phyloP scores from a whole-genome alignment of 2,329 filamentous ascomycete species.

The Juglanconis sp. region DNA sequence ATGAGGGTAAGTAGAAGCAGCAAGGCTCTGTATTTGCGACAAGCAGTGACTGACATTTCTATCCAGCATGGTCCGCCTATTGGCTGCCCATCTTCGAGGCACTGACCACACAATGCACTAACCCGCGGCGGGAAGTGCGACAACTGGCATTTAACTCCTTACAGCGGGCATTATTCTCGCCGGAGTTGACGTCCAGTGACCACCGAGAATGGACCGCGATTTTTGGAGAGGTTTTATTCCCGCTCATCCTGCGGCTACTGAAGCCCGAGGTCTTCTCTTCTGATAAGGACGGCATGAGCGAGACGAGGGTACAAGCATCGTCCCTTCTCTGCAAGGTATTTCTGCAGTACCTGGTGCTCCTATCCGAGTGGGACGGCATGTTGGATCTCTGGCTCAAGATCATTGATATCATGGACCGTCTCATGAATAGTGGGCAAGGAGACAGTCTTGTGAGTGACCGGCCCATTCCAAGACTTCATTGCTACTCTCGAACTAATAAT shows the following conservation, averaged over 20 bases:
- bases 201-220: slow-evolving; percentile 94
- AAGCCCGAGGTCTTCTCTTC: slow-evolving; percentile 94
- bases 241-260: slow-evolving; percentile 78
- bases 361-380: slow-evolving; percentile 85
- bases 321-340: slow-evolving; percentile 94
- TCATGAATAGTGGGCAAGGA: slow-evolving; percentile 93
- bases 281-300: slow-evolving; percentile 89
- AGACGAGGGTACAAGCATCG: slow-evolving; percentile 87
- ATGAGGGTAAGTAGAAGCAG: slow-evolving; percentile 58
- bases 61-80: slow-evolving; percentile 87
- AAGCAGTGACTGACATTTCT: slow-evolving; percentile 23
- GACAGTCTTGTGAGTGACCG: slow-evolving; percentile 70
- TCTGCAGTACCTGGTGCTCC: slow-evolving; percentile 82
- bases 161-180: slow-evolving; percentile 80
- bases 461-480: neutral
- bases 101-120: slow-evolving; percentile 85
- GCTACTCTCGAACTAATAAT: slow-evolving; percentile 11
- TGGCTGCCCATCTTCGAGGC: slow-evolving; percentile 94
- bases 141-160: slow-evolving; percentile 83
- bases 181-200: slow-evolving; percentile 76
- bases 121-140: slow-evolving; percentile 88
- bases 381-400: slow-evolving; percentile 89
- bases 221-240: slow-evolving; percentile 90
- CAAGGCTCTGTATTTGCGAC: neutral
- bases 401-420: slow-evolving; percentile 87